Percentiles rank a stretch among this genome's conserved stretches.
These are phyloP conservation scores for Scleroderma citrinum DNA, from an alignment of 768 basidiomycete species.

Conservation along the genomic window DNA sequence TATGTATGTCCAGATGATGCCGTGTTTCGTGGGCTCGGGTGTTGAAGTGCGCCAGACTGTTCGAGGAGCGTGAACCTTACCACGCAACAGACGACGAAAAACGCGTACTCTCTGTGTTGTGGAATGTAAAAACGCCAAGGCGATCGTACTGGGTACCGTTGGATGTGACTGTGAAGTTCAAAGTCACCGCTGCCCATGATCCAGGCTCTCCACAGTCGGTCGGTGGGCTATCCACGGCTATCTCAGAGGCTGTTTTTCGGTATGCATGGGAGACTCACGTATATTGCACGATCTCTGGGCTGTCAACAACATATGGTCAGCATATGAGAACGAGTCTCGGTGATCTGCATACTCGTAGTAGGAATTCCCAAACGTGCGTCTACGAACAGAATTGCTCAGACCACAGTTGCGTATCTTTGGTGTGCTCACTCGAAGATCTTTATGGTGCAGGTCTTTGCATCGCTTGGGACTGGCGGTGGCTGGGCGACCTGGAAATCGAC, in stretches of 20 bases:
- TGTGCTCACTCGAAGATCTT: slow-evolving; percentile 53
- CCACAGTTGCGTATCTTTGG: not conserved
- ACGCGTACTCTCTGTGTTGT: slow-evolving; percentile 66
- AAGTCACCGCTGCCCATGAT: slow-evolving; percentile 67
- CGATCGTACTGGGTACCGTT: slow-evolving; percentile 77
- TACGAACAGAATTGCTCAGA: slow-evolving; percentile 17
- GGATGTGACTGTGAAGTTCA: slow-evolving; percentile 73
- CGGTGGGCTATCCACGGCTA: slow-evolving; percentile 52
- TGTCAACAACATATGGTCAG: slow-evolving; percentile 17
- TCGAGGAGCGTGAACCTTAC: not conserved
- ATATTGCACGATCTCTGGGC: slow-evolving; percentile 59
- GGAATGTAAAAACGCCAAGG: slow-evolving; percentile 66
- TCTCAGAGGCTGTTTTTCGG: not conserved
- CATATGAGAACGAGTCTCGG: not conserved
- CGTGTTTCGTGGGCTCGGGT: slow-evolving; percentile 62
- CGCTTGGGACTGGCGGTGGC: slow-evolving; percentile 60
- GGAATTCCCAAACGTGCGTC: slow-evolving; percentile 69
- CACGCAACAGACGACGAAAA: not conserved
- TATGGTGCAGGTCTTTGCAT: slow-evolving; percentile 57
- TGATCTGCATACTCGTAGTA: slow-evolving; percentile 50
- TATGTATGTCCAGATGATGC: slow-evolving; percentile 73
- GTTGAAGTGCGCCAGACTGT: slow-evolving; percentile 79
- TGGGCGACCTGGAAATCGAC: slow-evolving; percentile 69
- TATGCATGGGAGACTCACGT: slow-evolving; percentile 35
- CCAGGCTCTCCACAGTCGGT: slow-evolving; percentile 64